These are phyloP conservation scores for Aspergillus carbonarius DNA, from an alignment of 2,329 filamentous ascomycete genomes.

Conservation along the genomic window DNA sequence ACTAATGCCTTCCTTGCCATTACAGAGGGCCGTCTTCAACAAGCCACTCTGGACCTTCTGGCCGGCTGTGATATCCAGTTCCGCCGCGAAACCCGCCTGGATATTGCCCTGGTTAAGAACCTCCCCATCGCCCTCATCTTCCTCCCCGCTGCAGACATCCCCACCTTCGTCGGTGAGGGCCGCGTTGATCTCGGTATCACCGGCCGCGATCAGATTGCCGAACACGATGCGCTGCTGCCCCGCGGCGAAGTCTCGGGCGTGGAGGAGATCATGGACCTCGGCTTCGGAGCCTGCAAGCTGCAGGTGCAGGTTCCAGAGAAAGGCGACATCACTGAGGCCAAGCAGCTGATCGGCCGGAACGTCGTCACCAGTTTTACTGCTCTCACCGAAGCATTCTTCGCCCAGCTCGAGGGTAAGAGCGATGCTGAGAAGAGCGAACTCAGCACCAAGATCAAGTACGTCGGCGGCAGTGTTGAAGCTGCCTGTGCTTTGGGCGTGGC, in stretches of 20 bases:
- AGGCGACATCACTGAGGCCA: constrained; percentile 66
- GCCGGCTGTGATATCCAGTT: constrained; percentile 96
- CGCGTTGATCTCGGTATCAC: constrained; percentile 93
- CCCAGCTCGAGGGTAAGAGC: constrained; percentile 62
- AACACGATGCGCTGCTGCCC: constrained; percentile 67
- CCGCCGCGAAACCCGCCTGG: constrained; percentile 87
- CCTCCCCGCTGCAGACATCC: constrained; percentile 94
- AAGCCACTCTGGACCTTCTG: constrained; percentile 84
- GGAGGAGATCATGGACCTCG: constrained; percentile 84
- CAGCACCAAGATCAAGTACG: constrained; percentile 85
- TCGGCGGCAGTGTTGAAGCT: constrained; percentile 95
- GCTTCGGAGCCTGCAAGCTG: constrained; percentile 86
- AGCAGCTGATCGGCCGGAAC: constrained; percentile 85
- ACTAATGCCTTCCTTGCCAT: constrained; percentile 7
- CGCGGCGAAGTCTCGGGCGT: constrained; percentile 56
- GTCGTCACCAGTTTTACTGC: constrained; percentile 94
- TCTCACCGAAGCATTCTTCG: constrained; percentile 80
- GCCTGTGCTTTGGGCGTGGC: constrained; percentile 94
- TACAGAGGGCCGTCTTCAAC: constrained; percentile 87
- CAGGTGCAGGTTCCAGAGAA: constrained; percentile 96
- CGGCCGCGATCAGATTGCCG: constrained; percentile 85
- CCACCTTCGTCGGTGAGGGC: constrained; percentile 94
- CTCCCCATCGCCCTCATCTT: constrained; percentile 93
- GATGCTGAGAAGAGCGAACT: constrained; percentile 41
- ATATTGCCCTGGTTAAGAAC: constrained; percentile 98